Conservation (phyloP, 106 monocot genomes). For the Apostasia ramifera region DNA sequence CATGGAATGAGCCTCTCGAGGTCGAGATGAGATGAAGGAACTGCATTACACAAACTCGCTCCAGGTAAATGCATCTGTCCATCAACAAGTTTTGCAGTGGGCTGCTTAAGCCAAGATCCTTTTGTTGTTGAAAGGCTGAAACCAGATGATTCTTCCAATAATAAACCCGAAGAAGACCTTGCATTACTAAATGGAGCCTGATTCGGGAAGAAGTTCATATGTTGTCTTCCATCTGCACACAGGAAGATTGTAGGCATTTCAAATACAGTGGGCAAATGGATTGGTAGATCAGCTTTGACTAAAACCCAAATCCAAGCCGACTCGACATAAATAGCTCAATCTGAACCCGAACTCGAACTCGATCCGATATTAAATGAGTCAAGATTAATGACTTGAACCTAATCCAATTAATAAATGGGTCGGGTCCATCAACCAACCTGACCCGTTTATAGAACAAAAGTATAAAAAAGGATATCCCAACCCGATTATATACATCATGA, state of each 20-base stretch:
- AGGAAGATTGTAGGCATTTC: background rate
- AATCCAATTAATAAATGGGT: no score
- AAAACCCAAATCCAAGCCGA: no score
- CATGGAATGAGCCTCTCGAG: constrained; percentile 32
- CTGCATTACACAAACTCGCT: constrained; percentile 7
- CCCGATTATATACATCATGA: no score
- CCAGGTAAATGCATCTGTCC: constrained; percentile 22
- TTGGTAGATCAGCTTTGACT: no score
- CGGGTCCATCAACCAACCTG: no score
- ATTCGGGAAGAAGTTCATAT: constrained; percentile 30
- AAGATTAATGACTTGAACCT: no score
- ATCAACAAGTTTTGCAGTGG: constrained; percentile 18
- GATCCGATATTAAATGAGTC: no score
- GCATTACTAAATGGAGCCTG: constrained; percentile 13
- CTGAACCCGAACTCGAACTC: no score
- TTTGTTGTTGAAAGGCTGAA: constrained; percentile 28
- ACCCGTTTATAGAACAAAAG: no score
- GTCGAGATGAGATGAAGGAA: constrained; percentile 19
- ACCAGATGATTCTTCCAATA: constrained; percentile 25
- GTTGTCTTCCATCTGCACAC: constrained; percentile 27
- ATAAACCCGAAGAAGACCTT: constrained; percentile 7
- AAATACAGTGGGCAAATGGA: no score
- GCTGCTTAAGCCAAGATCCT: constrained; percentile 27
- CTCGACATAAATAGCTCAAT: no score
- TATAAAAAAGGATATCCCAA: no score